These are phyloP conservation scores for Fusarium sp. DNA, from an alignment of 2,329 filamentous ascomycete species.

Conservation along the genomic window DNA sequence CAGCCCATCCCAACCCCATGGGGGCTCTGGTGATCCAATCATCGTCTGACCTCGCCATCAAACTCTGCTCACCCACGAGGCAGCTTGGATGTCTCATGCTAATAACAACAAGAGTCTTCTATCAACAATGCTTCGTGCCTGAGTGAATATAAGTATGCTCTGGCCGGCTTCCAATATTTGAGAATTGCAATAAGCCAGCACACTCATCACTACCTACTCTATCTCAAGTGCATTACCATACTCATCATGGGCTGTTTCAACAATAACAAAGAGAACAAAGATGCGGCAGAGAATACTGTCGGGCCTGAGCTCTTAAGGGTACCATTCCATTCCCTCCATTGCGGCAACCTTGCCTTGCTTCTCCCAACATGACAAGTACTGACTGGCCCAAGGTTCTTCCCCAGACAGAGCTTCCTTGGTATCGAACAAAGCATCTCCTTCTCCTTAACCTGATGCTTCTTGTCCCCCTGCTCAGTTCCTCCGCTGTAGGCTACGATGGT, in stretches of 20 bases:
- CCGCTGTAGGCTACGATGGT: background rate
- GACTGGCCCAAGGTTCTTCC: background rate
- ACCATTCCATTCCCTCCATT: background rate
- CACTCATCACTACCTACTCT: background rate
- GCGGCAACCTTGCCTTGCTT: no score
- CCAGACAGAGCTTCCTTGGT: background rate
- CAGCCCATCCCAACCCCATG: background rate
- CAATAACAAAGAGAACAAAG: background rate
- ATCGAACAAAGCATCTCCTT: background rate
- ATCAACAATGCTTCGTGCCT: background rate
- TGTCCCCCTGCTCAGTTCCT: background rate
- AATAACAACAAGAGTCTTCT: background rate
- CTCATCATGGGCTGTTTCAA: background rate
- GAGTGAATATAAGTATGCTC: background rate
- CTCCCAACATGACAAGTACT: background rate
- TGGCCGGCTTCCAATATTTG: fast-evolving
- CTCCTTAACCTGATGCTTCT: background rate
- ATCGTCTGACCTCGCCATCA: no score
- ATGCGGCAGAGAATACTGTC: background rate
- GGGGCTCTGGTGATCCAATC: background rate
- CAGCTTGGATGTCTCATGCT: no score
- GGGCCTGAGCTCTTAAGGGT: background rate
- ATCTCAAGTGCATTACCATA: background rate
- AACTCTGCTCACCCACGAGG: no score
- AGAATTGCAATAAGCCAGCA: background rate